Percentiles rank a stretch among this genome's conserved stretches.
phyloP scores from a whole-genome alignment of 139 green algal genomes.

The Parachlorella kessleri region DNA sequence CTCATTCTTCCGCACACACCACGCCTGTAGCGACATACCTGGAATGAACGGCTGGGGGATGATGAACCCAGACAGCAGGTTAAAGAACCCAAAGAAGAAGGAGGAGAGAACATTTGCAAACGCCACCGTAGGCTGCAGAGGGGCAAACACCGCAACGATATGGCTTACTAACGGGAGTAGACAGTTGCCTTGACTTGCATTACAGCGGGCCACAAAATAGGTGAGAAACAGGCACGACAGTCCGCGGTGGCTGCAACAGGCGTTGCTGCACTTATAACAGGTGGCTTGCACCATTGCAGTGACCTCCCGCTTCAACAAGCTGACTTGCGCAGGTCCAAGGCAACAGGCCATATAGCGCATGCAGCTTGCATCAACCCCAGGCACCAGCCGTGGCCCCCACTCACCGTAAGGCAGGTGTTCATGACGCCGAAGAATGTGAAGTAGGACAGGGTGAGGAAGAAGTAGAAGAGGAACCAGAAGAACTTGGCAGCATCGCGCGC shows the following conservation, averaged over 20 bases:
- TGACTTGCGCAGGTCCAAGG: no score
- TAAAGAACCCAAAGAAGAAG: slow-evolving; percentile 17
- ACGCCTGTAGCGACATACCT: no score
- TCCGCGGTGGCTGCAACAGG: no score
- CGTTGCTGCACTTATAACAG: no score
- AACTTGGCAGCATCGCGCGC: slow-evolving; percentile 34
- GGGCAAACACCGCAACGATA: no score
- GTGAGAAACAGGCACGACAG: no score
- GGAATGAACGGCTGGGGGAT: slow-evolving; percentile 25
- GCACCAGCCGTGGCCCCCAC: neutral
- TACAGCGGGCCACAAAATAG: no score
- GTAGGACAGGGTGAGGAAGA: slow-evolving; percentile 55
- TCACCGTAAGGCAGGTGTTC: neutral
- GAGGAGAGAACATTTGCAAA: neutral
- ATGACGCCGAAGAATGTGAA: slow-evolving; percentile 68
- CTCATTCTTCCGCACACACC: no score
- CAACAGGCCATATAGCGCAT: no score
- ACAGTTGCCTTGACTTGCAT: no score
- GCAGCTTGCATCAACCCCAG: neutral
- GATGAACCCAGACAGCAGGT: slow-evolving; percentile 56
- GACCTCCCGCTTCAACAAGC: no score
- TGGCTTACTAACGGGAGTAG: neutral
- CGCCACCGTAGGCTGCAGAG: neutral
- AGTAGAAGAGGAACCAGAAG: slow-evolving; percentile 67
- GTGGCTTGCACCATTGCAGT: no score